These are phyloP conservation scores for Cordyceps javanica DNA, from an alignment of 2,329 filamentous ascomycete species.

Conservation along the genomic window DNA sequence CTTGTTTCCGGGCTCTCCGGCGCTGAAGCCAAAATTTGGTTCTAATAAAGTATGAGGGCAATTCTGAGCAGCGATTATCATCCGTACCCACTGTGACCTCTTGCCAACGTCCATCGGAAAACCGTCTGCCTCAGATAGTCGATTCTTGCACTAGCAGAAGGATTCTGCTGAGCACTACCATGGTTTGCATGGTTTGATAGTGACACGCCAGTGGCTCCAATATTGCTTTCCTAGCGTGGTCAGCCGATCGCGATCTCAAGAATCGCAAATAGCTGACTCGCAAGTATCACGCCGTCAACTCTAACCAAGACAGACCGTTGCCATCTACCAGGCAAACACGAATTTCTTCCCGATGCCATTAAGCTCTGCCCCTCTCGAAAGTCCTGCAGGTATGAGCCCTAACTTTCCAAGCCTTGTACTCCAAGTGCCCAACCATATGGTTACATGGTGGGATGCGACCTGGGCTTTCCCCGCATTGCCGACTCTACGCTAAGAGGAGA, in stretches of 20 bases:
- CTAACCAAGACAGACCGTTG: background rate
- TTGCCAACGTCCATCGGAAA: background rate
- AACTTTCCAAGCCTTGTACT: background rate
- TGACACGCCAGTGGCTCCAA: too few species aligned
- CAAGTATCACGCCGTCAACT: too few species aligned
- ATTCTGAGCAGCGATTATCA: background rate
- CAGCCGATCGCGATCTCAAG: too few species aligned
- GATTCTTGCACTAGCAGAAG: too few species aligned
- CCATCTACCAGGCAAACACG: background rate
- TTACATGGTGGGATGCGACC: slow-evolving; percentile 7
- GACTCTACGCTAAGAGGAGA: background rate
- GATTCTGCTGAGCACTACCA: too few species aligned
- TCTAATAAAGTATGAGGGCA: background rate
- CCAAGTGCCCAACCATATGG: background rate
- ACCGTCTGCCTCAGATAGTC: background rate
- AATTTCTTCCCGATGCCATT: background rate
- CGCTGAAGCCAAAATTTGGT: background rate
- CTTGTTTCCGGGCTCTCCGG: background rate
- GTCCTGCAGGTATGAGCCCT: background rate
- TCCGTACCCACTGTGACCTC: background rate
- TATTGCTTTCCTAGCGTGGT: too few species aligned
- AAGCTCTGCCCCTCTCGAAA: background rate
- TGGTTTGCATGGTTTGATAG: too few species aligned
- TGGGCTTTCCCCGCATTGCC: slow-evolving; percentile 8
- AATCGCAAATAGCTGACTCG: too few species aligned